Evolutionary conservation across 306 rosid genomes (phyloP).

Genomic region (Cicer yamashitae): DNA sequence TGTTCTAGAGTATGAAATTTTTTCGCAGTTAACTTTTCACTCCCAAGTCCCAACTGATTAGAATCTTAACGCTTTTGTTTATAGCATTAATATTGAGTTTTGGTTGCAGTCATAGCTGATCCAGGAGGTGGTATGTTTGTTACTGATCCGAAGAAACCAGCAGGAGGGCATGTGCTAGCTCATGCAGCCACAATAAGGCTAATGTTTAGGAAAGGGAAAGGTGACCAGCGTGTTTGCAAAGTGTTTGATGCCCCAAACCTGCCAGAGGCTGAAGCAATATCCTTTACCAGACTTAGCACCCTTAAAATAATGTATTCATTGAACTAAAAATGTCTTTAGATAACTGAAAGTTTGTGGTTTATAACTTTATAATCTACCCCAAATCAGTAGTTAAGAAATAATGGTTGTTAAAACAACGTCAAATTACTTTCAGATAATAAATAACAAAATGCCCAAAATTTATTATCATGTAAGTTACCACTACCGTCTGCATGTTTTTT

Average conservation of each 20-base stretch:
- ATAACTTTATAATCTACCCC: slow-evolving; percentile 30
- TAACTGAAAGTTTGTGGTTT: slow-evolving; percentile 6
- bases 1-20: not conserved
- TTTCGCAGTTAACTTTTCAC: not conserved
- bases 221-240: slow-evolving; percentile 95
- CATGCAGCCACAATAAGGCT: slow-evolving; percentile 93
- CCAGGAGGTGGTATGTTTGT: slow-evolving; percentile 95
- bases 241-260: slow-evolving; percentile 94
- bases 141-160: slow-evolving; percentile 96
- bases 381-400: not conserved
- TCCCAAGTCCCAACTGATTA: not conserved
- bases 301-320: slow-evolving; percentile 10
- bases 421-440: slow-evolving; percentile 11
- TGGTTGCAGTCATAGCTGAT: slow-evolving; percentile 88
- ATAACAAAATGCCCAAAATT: slow-evolving; percentile 12
- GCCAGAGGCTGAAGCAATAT: slow-evolving; percentile 98
- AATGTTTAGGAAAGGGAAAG: slow-evolving; percentile 97
- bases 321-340: not conserved
- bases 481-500: slow-evolving; percentile 41
- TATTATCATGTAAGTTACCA: not conserved
- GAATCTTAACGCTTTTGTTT: slow-evolving; percentile 22
- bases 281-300: slow-evolving; percentile 53
- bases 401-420: slow-evolving; percentile 14
- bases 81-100: slow-evolving; percentile 1
- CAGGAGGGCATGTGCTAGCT: slow-evolving; percentile 95